Evolutionary conservation across 2,329 filamentous ascomycete genomes (phyloP), one percentile per base, ranked within the genome.

Genomic region (Fusarium penzigii): DNA sequence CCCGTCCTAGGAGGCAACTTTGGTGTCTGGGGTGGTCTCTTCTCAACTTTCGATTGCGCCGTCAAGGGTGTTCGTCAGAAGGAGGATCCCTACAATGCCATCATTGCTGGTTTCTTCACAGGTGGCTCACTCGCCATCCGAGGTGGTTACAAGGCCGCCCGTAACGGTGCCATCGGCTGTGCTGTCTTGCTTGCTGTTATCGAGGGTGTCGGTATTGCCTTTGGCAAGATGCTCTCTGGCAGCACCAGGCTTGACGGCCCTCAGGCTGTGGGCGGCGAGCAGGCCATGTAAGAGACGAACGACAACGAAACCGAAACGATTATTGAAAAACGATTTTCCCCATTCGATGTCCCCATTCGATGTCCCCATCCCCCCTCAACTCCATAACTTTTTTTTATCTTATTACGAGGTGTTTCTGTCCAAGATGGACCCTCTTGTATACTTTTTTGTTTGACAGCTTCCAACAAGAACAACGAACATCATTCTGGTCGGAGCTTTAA

Each of bases 41-140:
- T 97, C 81, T 91, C 87, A 65, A 95, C 91, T 56, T 97, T 93
- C 69, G 94, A 99, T 77, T 99, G 94, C 78, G 89, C 92, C 17
- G 89, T 97, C 57, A 99, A 97, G 81, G 93, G 93, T 52, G 78
- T 93, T 51, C 81, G 92, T 61, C 90, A 94, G 81, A 97, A 97
- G 86, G 94, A 99, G 74, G 94, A 97, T 72, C 92, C 94, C 13
- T 97, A 92, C 79, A 97, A 97, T 77, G 92, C 92, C 67, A 97
- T 99, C 72, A 95, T 93, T 65, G 94, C 93, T 40, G 94, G 94
- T 48, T 97, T 97, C 81, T 93, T 97, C 75, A 97, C 94, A 5
- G 92, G 92, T 67, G 94, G 94, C 63, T 85, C 93, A 29, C 82
- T 99, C 34, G 94, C 94, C 46, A 87, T 97, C 57, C 85, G 94